These are phyloP conservation scores for Carex pumila DNA, from an alignment of 176 grass and related monocot genomes.

Conservation along the genomic window DNA sequence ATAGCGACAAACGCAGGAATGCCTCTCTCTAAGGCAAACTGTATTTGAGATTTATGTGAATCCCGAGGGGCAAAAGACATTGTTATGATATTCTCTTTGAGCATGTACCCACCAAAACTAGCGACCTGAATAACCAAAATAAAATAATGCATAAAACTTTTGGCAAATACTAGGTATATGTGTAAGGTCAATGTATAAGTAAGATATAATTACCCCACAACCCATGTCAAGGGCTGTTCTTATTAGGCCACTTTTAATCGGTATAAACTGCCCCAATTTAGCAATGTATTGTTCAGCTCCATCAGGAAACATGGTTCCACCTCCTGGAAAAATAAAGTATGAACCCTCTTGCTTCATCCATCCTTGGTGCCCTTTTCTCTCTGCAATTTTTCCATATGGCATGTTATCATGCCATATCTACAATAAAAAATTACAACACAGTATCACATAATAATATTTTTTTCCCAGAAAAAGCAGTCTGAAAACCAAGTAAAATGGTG, in stretches of 20 bases:
- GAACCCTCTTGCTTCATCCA: slow-evolving; percentile 89
- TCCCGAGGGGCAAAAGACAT: slow-evolving; percentile 95
- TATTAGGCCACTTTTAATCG: slow-evolving; percentile 49
- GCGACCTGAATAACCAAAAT: slow-evolving; percentile 60
- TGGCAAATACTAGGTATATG: neutral
- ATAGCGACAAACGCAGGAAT: slow-evolving; percentile 90
- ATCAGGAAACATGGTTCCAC: slow-evolving; percentile 92
- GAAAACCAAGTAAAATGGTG: neutral
- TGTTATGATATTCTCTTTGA: slow-evolving; percentile 72
- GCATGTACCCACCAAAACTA: slow-evolving; percentile 88
- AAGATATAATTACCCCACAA: slow-evolving; percentile 64
- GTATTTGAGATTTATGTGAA: slow-evolving; percentile 97
- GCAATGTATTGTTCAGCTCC: slow-evolving; percentile 74
- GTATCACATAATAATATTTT: neutral
- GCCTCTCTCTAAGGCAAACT: slow-evolving; percentile 90
- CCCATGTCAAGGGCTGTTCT: slow-evolving; percentile 94
- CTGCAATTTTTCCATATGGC: slow-evolving; percentile 91
- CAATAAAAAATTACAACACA: slow-evolving; percentile 13
- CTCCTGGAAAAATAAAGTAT: slow-evolving; percentile 83
- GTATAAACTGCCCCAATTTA: slow-evolving; percentile 56
- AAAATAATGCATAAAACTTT: neutral
- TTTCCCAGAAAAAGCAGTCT: neutral
- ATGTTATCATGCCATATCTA: slow-evolving; percentile 97
- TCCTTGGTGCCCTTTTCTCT: slow-evolving; percentile 93
- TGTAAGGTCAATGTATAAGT: neutral